Conservation (phyloP, 352 stramenopile genomes). For the Phytophthora sansomeana region DNA sequence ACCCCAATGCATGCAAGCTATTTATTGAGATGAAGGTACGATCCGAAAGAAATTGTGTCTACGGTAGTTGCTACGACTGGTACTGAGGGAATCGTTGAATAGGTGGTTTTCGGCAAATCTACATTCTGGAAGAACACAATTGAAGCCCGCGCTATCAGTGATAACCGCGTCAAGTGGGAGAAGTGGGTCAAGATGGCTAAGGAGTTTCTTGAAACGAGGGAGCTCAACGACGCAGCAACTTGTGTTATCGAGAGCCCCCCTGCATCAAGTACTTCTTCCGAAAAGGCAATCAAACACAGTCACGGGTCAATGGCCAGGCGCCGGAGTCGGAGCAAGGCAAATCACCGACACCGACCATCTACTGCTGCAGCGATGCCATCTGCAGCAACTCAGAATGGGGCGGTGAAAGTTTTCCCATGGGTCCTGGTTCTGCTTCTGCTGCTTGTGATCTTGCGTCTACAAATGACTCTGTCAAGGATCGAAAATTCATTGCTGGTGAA, state of each 20-base stretch:
- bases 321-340: constrained; percentile 30
- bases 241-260: constrained; percentile 20
- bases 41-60: neutral
- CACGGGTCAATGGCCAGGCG: constrained; percentile 14
- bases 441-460: constrained; percentile 65
- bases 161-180: constrained; percentile 80
- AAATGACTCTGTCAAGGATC: constrained; percentile 68
- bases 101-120: constrained; percentile 85
- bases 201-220: constrained; percentile 43
- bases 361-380: constrained; percentile 16
- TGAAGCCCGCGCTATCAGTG: constrained; percentile 70
- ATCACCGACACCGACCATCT: constrained; percentile 27
- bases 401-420: constrained; percentile 72
- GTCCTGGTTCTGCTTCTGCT: constrained; percentile 69
- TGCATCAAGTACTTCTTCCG: constrained; percentile 28
- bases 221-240: constrained; percentile 13
- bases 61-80: no score
- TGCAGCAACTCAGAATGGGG: constrained; percentile 19
- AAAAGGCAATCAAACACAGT: constrained; percentile 32
- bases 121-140: constrained; percentile 89
- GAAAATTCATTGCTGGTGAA: constrained; percentile 58
- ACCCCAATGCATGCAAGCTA: constrained; percentile 61
- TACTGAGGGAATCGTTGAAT: neutral
- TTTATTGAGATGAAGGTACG: constrained; percentile 80
- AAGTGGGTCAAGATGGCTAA: constrained; percentile 77